phyloP scores from a whole-genome alignment of 805 yeast species.

The Debaryomyces hansenii region DNA sequence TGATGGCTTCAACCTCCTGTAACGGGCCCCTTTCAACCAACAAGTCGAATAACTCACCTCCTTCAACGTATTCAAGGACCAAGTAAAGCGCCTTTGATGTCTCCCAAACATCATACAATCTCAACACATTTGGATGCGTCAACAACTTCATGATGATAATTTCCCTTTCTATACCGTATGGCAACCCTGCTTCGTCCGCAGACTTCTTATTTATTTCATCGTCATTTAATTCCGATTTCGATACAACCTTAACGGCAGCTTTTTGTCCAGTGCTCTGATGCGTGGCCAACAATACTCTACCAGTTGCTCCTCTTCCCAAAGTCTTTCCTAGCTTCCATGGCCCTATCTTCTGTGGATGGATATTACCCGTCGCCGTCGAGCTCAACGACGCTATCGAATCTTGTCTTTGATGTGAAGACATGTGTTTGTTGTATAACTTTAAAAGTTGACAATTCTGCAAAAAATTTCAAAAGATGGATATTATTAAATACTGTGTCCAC shows the following conservation, averaged over 20 bases:
- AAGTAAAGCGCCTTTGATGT: constrained; percentile 79
- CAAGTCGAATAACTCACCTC: constrained; percentile 94
- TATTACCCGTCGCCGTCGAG: constrained; percentile 43
- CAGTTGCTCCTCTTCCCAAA: constrained; percentile 80
- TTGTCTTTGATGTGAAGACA: constrained; percentile 54
- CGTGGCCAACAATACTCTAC: constrained; percentile 74
- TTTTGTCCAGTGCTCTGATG: constrained; percentile 68
- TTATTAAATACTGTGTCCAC: not conserved
- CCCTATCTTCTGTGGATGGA: constrained; percentile 59
- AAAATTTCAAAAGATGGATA: not conserved
- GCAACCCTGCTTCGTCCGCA: constrained; percentile 55
- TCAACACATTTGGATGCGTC: constrained; percentile 91
- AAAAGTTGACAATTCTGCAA: not conserved
- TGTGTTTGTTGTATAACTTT: constrained; percentile 3
- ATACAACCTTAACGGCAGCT: constrained; percentile 82
- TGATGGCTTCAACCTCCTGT: constrained; percentile 86
- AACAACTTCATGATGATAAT: constrained; percentile 95
- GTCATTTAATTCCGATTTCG: constrained; percentile 55
- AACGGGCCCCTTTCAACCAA: constrained; percentile 85
- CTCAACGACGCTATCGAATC: constrained; percentile 58
- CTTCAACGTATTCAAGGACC: constrained; percentile 93
- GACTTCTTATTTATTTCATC: constrained; percentile 9
- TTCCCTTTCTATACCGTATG: constrained; percentile 96
- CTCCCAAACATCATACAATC: constrained; percentile 89
- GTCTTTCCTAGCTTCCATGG: constrained; percentile 84